Base-by-base conservation (phyloP, 78 protist species). In the Chrysochromulina tobinii region DNA sequence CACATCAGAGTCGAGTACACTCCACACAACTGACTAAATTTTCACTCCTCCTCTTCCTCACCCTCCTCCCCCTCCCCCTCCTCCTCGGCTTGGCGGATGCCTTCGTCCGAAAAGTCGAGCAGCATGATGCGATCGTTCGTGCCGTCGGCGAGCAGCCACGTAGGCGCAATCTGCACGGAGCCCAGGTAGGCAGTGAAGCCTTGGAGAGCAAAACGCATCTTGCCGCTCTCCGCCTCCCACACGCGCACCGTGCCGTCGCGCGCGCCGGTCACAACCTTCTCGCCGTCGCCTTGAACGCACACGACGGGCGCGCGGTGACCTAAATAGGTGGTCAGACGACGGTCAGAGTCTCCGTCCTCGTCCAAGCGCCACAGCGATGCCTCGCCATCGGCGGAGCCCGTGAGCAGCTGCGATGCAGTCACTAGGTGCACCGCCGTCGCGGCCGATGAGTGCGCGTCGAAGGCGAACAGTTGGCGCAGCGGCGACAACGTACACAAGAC, bases 121-220 rank as follows among this genome's bases (percentile, higher is more conserved):
- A 50, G 3, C 25, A 75, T 57, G 57, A 75, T 57, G 57, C 6
- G 14, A 57, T 75, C 50, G 83, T 75, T 75, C 38, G 83, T 75
- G 54, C 83, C 83, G 57, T 75, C 83, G 25, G 83, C 57, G 14
- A 75, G 38, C 58, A 75, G 23, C 83, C 83, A 75, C 57, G 83
- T 15, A 17, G 83, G 58, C 27, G 58, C 6, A 3, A 38, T 1
- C 57, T 75, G 83, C 25, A 75, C 57, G 20, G 83, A 75, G 15
- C 83, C 83, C 14, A 75, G 8, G 57, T 75, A 75, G 12, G 51
- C 27, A 3, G 83, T 75, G 83, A 75, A 75, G 58, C 83, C 83
- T 4, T 50, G 58, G 12, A 75, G 83, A 54, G 50, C 50, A n/a
- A 75, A 75, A 0, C 83, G 83, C 59, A 75, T 54, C 58, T 7